These are phyloP conservation scores for Ceratocystis eucalypticola DNA, from an alignment of 2,329 filamentous ascomycete species.

Conservation along the genomic window DNA sequence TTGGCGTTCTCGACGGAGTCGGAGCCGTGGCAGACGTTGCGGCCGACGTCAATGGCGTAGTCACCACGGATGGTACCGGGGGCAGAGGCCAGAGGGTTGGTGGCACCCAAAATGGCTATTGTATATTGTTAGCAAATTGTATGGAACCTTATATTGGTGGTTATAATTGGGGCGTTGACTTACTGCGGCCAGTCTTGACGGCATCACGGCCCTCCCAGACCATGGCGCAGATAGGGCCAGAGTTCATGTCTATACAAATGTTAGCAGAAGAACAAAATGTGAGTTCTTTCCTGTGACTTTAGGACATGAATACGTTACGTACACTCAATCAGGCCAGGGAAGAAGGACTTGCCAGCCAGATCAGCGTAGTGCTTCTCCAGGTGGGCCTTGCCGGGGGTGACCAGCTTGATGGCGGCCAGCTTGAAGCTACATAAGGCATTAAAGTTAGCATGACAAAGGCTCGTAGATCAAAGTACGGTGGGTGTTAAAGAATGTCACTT, in stretches of 20 bases:
- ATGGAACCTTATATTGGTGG: not conserved
- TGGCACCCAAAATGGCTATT: conserved; percentile 82
- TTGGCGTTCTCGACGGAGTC: conserved; percentile 97
- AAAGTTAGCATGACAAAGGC: not conserved
- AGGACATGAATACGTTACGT: conserved; percentile 29
- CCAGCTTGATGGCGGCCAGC: conserved; percentile 94
- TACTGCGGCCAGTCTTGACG: conserved; percentile 92
- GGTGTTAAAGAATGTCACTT: conserved; percentile 27
- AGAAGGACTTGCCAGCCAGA: conserved; percentile 90
- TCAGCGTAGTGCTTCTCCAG: conserved; percentile 97
- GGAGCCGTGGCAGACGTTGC: conserved; percentile 99
- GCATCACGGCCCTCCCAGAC: conserved; percentile 98
- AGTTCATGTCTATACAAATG: conserved; percentile 68
- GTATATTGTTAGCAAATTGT: conserved; percentile 19
- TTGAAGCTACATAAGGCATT: conserved; percentile 56
- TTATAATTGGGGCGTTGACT: conserved; percentile 25
- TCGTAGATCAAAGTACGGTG: not conserved
- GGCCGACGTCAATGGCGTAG: conserved; percentile 67
- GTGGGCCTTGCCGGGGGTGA: conserved; percentile 78
- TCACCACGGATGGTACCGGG: conserved; percentile 98
- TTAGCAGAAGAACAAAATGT: conserved; percentile 19
- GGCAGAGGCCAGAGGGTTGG: conserved; percentile 89
- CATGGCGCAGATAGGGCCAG: conserved; percentile 96
- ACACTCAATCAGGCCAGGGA: conserved; percentile 87
- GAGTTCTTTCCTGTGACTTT: too few species aligned